Evolutionary conservation across 768 basidiomycete species (phyloP).

Genomic region (Lactarius sp.): DNA sequence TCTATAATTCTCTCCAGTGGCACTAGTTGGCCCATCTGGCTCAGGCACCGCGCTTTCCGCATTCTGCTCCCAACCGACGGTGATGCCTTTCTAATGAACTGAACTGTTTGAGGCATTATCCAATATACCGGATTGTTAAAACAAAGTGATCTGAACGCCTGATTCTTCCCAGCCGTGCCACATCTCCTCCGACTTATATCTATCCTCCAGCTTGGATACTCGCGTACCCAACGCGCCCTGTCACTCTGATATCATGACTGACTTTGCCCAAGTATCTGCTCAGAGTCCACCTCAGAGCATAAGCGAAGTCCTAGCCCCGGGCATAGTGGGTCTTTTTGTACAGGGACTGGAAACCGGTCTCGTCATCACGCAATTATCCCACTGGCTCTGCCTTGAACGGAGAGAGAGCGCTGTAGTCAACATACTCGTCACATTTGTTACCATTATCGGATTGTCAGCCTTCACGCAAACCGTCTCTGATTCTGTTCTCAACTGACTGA

Average conservation of each 20-base stretch:
- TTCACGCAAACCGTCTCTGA: background rate
- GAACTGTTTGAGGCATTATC: background rate
- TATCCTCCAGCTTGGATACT: background rate
- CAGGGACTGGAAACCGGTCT: constrained; percentile 19
- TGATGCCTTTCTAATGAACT: background rate
- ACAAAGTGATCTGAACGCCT: background rate
- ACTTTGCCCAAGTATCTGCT: background rate
- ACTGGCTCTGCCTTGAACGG: constrained; percentile 9
- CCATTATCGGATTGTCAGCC: constrained; percentile 14
- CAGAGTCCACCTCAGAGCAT: background rate
- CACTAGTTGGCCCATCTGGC: background rate
- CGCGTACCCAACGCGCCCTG: background rate
- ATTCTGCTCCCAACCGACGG: background rate
- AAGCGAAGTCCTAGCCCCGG: constrained; percentile 2
- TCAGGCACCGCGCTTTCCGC: background rate
- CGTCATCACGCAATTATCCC: constrained; percentile 14
- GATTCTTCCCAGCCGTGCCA: background rate
- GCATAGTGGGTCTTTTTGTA: constrained; percentile 15
- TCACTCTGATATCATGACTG: background rate
- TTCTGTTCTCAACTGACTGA: background rate
- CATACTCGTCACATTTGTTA: constrained; percentile 9
- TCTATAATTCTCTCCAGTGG: background rate
- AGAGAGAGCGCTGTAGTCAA: background rate
- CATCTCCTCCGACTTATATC: constrained; percentile 4
- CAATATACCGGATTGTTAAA: background rate